Base-by-base conservation (phyloP, 2,329 filamentous ascomycete genomes). In the Cyclaneusma minus region DNA sequence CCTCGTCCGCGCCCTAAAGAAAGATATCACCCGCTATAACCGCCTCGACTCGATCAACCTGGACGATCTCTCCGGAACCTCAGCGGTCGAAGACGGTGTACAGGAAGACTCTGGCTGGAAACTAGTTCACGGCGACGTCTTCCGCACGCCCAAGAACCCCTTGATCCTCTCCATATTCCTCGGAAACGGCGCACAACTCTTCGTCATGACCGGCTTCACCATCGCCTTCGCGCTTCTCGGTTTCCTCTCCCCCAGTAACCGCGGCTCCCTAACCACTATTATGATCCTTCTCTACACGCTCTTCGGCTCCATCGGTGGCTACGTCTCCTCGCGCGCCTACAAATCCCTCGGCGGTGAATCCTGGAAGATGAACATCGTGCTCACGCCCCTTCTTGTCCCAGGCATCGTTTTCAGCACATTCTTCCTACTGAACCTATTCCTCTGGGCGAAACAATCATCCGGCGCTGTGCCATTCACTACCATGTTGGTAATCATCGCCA, bases 51-150 rank as follows among this genome's bases (percentile, higher is more conserved):
- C 82, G 47, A 81, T 93, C 52, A 82, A 78, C 39, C 63, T 95
- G 17, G 87, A 94, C 33, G 87, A 95, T 47, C 62, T 95, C 18
- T 77, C 78, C 21, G 81, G 80, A 21, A 81, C 75, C 3, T 78
- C 72, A 20, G 74, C 64, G 6, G 61, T 84, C 5, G 87, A 94
- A 39, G 87, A 95, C 43, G 87, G 85, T 17, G 81, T 95, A 1
- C 85, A 93, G 50, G 89, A 98, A 46, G 89, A 98, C 51, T 94
- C 85, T 7, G 89, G 89, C 34, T 98, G 89, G 89, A 98, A 98
- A 55, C 59, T 98, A 24, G 85, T 98, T 1, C 89, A 98, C 43
- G 89, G 89, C 28, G 89, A 98, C 50, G 87, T 95, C 16, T 98
- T 98, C 64, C 78, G 89, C 30, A 74, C 77, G 7, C 89, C 89